Evolutionary conservation across 345 rosid species (phyloP), one percentile per base, ranked within the genome.

Genomic region (Syzygium jambos): DNA sequence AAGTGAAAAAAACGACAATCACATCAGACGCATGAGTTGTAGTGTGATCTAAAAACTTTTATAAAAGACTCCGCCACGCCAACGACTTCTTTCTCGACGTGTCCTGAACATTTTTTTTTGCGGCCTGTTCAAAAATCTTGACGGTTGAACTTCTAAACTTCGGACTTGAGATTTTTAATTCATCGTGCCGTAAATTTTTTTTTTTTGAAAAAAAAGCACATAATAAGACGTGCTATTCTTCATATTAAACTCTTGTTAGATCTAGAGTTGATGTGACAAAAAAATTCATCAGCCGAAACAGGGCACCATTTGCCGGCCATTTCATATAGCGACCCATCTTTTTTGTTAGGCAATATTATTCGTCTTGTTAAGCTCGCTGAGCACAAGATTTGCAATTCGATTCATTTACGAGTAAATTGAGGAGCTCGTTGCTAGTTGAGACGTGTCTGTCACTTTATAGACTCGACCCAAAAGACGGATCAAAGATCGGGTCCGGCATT

Each of bases 391-490:
- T 6, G 23, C 23, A 2, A 30, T 8, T 34, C 25, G 17, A 30
- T 30, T 68, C 3, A 0, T 34, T 34, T 17, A 68, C 3, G 27
- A 34, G 6, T 34, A 68, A 68, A 17, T 34, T 17, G 46, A 34
- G 23, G 17, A 68, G 34, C 2, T 2, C 4, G 3, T 2, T 0
- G 9, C 19, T 54, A 17, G 22, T 19, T 2, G 9, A 54, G 56
- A 54, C 9, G 7, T 17, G 56, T 17, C 3, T 7, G 9, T 19
- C 21, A 17, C 56, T 54, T 19, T 54, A 54, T 54, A 19, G 0
- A 7, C 43, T 30, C 0, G 1, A 15, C 8, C 1, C 12, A 3
- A 8, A 30, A 0, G 1, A 55, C 1, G 57, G 11, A 21, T 55
- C 10, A 21, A 55, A 21, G 25, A 21, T 19, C 21, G 10, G 25